Evolutionary conservation across 306 rosid species (phyloP).

Genomic region (Rubus parviflorus): DNA sequence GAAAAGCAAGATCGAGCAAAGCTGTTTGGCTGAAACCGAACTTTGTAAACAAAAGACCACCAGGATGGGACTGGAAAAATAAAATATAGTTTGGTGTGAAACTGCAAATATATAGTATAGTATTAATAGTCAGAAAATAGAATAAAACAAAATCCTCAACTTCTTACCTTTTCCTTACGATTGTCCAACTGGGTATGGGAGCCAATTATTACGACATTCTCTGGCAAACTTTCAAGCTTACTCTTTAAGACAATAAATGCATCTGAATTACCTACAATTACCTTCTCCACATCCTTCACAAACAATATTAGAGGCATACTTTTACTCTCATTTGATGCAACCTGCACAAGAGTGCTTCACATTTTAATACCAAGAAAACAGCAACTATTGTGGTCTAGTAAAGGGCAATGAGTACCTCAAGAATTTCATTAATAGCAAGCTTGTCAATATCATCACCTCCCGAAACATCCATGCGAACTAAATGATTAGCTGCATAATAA

Average conservation of each 20-base stretch:
- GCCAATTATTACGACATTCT: conserved; percentile 81
- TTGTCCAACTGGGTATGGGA: conserved; percentile 83
- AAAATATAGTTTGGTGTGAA: conserved; percentile 10
- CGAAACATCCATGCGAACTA: conserved; percentile 63
- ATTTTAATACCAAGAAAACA: conserved; percentile 27
- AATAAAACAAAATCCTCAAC: conserved; percentile 26
- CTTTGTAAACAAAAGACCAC: conserved; percentile 84
- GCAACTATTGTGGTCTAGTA: conserved; percentile 19
- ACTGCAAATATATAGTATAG: neutral
- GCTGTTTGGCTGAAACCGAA: conserved; percentile 90
- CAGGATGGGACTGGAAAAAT: conserved; percentile 68
- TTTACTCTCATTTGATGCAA: conserved; percentile 66
- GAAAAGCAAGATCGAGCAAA: conserved; percentile 94
- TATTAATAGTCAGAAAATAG: neutral
- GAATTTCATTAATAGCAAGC: conserved; percentile 71
- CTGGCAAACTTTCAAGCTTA: conserved; percentile 72
- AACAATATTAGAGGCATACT: conserved; percentile 66
- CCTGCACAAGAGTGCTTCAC: conserved; percentile 41
- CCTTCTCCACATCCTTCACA: conserved; percentile 86
- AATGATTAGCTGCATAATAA: conserved; percentile 60
- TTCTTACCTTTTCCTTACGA: conserved; percentile 81
- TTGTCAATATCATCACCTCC: conserved; percentile 82
- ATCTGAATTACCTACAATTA: conserved; percentile 63
- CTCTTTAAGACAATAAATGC: conserved; percentile 51
- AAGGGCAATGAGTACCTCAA: conserved; percentile 59